Base-by-base conservation (phyloP, 2,329 filamentous ascomycete species). In the Cladosporium oxysporum region DNA sequence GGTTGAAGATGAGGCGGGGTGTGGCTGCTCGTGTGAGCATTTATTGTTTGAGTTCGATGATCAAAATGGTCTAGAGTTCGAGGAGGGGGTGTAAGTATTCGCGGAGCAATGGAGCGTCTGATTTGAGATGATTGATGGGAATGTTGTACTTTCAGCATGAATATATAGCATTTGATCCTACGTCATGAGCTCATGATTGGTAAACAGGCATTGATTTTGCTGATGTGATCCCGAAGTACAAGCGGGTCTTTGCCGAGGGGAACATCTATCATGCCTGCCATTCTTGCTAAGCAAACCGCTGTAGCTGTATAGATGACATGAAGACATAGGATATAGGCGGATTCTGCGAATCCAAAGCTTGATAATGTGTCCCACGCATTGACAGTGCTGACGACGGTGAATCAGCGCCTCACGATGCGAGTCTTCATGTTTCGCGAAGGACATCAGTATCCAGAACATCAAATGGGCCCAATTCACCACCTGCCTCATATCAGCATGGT, bases 191-290 rank as follows among this genome's bases (percentile, higher is more conserved):
- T 57, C 50, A 63, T 63, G 61, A 55, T 63, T 63, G 50, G 50
- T 57, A 63, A 63, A 57, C 61, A 55, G 29, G 14, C 50, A 37
- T 33, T 53, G 50, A 12, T 53, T 37, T 62, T 63, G 61, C 50
- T 63, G 61, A 47, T 63, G 61, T 57, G 61, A 62, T 31, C 31
- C 59, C 59, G 59, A 62, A 18, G n/a, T 52, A 52, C 23, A 47
- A 18, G 47, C 59, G 59, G 59, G 26, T 33, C 29, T 61, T 26
- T 28, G 28, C 58, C 58, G 58, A 58, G 28, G 52, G 28, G 33
- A 31, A 55, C 14, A 29, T 5, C 33, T 33, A 33, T 5, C 28
- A 55, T 33, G 28, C 18, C 18, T 31, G 7, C 2, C 14, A 31
- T 55, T 55, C 18, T 55, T 21, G 31, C 52, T 55, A 55, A 55